phyloP scores from a whole-genome alignment of 495 filamentous ascomycete species.

The Podospora appendiculata region DNA sequence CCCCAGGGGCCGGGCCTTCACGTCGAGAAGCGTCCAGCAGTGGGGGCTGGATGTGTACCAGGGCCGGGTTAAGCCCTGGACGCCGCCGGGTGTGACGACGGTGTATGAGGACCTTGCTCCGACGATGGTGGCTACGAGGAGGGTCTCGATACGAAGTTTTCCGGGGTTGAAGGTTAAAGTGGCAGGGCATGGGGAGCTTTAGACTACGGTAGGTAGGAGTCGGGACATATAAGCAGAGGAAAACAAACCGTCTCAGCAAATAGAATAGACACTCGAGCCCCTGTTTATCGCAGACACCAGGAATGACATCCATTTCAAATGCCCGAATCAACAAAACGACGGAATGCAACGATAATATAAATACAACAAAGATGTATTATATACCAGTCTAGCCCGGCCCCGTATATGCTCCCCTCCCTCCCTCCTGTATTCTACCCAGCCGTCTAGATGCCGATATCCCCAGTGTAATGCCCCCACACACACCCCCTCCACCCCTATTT shows the following conservation, averaged over 20 bases:
- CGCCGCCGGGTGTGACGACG: constrained; percentile 19
- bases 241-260: too few relatives aligned
- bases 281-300: background rate
- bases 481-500: background rate
- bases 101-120: constrained; percentile 17
- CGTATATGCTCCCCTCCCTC: too few relatives aligned
- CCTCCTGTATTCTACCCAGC: background rate
- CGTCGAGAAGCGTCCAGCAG: constrained; percentile 13
- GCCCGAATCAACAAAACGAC: too few relatives aligned
- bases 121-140: constrained; percentile 14
- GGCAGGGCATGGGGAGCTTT: constrained; percentile 23
- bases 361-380: too few relatives aligned
- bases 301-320: too few relatives aligned
- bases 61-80: constrained; percentile 25
- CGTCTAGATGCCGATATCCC: background rate
- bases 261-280: background rate
- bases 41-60: constrained; percentile 28
- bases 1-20: constrained; percentile 18
- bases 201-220: too few relatives aligned
- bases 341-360: too few relatives aligned
- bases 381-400: too few relatives aligned
- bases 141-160: constrained; percentile 14
- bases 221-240: too few relatives aligned
- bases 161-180: constrained; percentile 23
- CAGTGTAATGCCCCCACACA: background rate